A percentile compares a stretch with the other conserved stretches of the same genome.
phyloP scores from a whole-genome alignment of 2,329 filamentous ascomycete genomes.

The Hymenoscyphus linearis region DNA sequence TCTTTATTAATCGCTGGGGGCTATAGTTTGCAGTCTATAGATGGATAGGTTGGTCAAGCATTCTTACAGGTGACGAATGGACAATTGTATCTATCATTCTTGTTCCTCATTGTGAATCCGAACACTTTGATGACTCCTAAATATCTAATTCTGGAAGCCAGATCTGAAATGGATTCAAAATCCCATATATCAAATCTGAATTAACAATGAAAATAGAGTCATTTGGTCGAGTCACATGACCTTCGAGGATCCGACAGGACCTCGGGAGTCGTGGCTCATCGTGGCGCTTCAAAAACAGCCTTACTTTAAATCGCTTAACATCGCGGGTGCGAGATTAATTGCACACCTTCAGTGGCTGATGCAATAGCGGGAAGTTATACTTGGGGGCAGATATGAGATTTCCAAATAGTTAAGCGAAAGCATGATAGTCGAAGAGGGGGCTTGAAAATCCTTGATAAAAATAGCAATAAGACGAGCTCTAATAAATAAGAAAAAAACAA shows the following conservation, averaged over 20 bases:
- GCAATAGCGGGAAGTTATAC: neutral
- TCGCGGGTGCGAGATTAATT: neutral
- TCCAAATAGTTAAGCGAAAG: no score
- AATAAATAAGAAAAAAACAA: neutral
- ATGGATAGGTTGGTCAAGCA: neutral
- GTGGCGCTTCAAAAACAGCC: neutral
- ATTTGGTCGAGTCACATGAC: neutral
- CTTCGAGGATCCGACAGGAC: neutral
- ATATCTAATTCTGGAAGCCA: neutral
- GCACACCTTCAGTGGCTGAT: neutral
- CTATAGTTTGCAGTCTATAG: neutral
- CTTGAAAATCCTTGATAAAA: neutral
- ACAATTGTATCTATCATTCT: no score
- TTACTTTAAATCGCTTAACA: neutral
- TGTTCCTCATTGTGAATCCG: no score
- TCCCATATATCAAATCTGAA: neutral
- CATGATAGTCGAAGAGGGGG: neutral
- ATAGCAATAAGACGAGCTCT: neutral
- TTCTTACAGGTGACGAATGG: neutral
- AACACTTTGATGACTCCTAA: neutral
- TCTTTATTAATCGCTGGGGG: neutral
- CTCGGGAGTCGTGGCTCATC: neutral
- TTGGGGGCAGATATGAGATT: neutral
- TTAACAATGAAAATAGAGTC: neutral
- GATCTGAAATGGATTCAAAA: neutral